Evolutionary conservation across 2,329 filamentous ascomycete species (phyloP).

Genomic region (Arthrobotrys musiformis): DNA sequence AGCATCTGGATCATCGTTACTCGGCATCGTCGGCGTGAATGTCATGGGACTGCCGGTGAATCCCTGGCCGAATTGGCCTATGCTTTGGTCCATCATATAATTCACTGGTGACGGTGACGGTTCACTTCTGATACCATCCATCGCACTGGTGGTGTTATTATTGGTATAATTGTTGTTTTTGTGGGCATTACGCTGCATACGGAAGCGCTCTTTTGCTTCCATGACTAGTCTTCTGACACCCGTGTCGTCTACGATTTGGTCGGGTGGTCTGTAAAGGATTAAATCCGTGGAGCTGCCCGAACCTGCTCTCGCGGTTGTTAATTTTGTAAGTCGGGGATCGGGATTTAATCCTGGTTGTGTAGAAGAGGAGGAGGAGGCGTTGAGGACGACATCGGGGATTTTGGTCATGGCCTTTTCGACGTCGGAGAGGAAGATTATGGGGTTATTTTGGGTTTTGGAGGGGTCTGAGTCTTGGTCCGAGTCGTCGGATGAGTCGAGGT

Average conservation of each 20-base stretch:
- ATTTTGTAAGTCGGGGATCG: slow-evolving; percentile 66
- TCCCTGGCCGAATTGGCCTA: slow-evolving; percentile 54
- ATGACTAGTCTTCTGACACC: slow-evolving; percentile 84
- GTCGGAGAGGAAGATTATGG: slow-evolving; percentile 80
- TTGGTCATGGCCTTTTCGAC: slow-evolving; percentile 81
- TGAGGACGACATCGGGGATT: slow-evolving; percentile 72
- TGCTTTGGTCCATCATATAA: slow-evolving; percentile 30
- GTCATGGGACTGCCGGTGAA: slow-evolving; percentile 59
- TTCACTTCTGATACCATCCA: slow-evolving; percentile 16
- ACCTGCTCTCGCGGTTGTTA: slow-evolving; percentile 67
- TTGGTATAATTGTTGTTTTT: no score
- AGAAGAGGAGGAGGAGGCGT: slow-evolving; percentile 63
- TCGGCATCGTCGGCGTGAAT: slow-evolving; percentile 25
- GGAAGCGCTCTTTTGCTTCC: slow-evolving; percentile 76
- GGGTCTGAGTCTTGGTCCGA: slow-evolving; percentile 70
- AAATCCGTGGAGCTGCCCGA: slow-evolving; percentile 63
- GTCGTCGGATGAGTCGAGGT: slow-evolving; percentile 82
- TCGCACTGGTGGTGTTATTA: slow-evolving; percentile 64
- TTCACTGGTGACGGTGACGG: slow-evolving; percentile 8
- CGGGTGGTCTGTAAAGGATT: slow-evolving; percentile 83
- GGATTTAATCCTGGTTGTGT: no score
- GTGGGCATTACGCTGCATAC: slow-evolving; percentile 66
- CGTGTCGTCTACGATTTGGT: slow-evolving; percentile 80
- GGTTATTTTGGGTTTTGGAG: slow-evolving; percentile 69
- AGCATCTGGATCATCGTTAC: slow-evolving; percentile 70